Evolutionary conservation across 148 eudicot species (phyloP).

Genomic region (Diospyros kaki): DNA sequence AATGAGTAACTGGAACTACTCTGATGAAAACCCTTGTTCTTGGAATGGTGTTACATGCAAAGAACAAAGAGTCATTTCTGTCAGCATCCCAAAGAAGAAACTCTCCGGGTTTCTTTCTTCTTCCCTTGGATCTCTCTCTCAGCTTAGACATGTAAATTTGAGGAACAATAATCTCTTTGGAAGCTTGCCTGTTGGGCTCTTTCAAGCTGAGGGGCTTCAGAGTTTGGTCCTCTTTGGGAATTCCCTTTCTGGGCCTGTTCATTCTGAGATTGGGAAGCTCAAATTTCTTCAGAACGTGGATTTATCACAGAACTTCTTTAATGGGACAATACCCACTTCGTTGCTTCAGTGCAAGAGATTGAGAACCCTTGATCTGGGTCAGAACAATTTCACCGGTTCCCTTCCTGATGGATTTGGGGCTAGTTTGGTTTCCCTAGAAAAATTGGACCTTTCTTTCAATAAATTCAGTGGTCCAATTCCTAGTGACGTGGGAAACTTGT

Average conservation of each 20-base stretch:
- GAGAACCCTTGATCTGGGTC: constrained; percentile 56
- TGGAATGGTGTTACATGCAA: constrained; percentile 98
- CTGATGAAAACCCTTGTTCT: constrained; percentile 81
- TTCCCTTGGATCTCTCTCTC: constrained; percentile 57
- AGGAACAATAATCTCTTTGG: constrained; percentile 73
- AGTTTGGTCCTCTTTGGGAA: constrained; percentile 85
- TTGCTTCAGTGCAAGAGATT: constrained; percentile 68
- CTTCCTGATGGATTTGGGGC: constrained; percentile 74
- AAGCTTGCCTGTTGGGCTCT: constrained; percentile 53
- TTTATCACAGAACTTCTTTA: constrained; percentile 71
- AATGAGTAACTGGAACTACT: constrained; percentile 65
- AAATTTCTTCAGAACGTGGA: constrained; percentile 62
- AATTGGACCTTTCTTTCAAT: constrained; percentile 69
- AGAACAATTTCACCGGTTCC: constrained; percentile 64
- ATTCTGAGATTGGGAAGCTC: constrained; percentile 69
- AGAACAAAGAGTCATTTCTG: constrained; percentile 64
- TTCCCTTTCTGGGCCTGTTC: constrained; percentile 70
- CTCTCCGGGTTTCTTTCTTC: constrained; percentile 61
- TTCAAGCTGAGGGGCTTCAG: constrained; percentile 68
- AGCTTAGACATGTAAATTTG: constrained; percentile 79
- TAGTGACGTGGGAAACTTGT: constrained; percentile 74
- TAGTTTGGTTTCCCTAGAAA: constrained; percentile 55
- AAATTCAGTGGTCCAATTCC: constrained; percentile 63
- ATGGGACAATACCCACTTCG: constrained; percentile 72
- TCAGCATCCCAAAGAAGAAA: constrained; percentile 81